A percentile compares a stretch with the other conserved stretches of the same genome.
phyloP scores from a whole-genome alignment of 208 protist species.

The Trypanosoma boissoni region DNA sequence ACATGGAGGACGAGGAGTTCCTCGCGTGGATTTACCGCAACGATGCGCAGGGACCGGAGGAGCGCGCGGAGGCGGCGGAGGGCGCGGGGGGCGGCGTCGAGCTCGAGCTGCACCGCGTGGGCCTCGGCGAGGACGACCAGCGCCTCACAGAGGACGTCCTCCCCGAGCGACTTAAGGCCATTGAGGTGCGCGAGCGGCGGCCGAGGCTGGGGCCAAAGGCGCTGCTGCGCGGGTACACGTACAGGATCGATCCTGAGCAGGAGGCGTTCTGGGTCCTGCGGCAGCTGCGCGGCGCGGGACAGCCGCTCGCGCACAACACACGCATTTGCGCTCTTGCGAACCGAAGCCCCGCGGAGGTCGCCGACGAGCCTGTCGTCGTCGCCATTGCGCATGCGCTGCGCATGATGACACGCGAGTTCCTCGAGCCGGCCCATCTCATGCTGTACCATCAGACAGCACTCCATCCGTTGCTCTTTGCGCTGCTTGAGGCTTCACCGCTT shows the following conservation, averaged over 20 bases:
- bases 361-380: slow-evolving; percentile 61
- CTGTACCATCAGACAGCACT: slow-evolving; percentile 75
- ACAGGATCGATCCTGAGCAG: slow-evolving; percentile 47
- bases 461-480: slow-evolving; percentile 64
- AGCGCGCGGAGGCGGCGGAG: slow-evolving; percentile 13
- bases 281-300: slow-evolving; percentile 65
- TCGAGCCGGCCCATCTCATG: slow-evolving; percentile 81
- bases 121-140: slow-evolving; percentile 45
- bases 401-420: slow-evolving; percentile 67
- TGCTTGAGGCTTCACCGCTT: slow-evolving; percentile 59
- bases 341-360: slow-evolving; percentile 38
- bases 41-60: slow-evolving; percentile 16
- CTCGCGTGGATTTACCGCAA: slow-evolving; percentile 68
- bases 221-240: slow-evolving; percentile 50
- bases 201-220: slow-evolving; percentile 35
- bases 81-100: slow-evolving; percentile 36
- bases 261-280: slow-evolving; percentile 85
- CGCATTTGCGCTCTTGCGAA: slow-evolving; percentile 62
- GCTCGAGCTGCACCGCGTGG: slow-evolving; percentile 64
- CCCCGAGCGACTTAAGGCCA: slow-evolving; percentile 63
- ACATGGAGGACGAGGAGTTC: slow-evolving; percentile 50
- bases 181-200: slow-evolving; percentile 36
- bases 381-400: slow-evolving; percentile 64
- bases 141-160: slow-evolving; percentile 37
- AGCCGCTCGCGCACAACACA: slow-evolving; percentile 80